Conservation (phyloP, 768 basidiomycete species). For the Tulasnella sp. region DNA sequence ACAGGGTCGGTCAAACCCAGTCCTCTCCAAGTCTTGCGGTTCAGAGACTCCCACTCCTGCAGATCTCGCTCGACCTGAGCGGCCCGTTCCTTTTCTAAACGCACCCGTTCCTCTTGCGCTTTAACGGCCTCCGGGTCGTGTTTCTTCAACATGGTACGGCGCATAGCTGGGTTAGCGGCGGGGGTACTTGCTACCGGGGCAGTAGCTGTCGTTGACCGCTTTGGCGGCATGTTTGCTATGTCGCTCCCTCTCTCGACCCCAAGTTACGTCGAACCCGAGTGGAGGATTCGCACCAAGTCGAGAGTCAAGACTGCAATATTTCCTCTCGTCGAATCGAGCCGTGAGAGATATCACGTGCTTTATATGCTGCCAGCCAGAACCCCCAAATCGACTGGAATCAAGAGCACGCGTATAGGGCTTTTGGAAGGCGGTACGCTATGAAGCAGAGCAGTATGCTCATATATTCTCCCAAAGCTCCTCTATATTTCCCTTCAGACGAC, state of each 20-base stretch:
- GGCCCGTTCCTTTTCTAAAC: constrained; percentile 23
- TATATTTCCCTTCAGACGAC: too few species aligned
- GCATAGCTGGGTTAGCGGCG: neutral
- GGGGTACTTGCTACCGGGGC: neutral
- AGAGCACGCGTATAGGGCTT: too few species aligned
- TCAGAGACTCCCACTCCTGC: constrained; percentile 44
- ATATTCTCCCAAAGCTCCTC: too few species aligned
- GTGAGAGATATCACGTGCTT: too few species aligned
- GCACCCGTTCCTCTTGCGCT: constrained; percentile 14
- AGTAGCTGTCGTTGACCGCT: neutral
- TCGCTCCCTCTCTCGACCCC: neutral
- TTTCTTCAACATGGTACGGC: neutral
- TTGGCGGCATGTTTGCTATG: neutral
- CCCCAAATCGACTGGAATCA: too few species aligned
- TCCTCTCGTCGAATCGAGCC: neutral
- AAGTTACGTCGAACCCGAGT: neutral
- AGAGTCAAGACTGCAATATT: neutral
- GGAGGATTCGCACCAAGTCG: neutral
- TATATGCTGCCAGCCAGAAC: too few species aligned
- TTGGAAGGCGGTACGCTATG: too few species aligned
- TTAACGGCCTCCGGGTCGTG: neutral
- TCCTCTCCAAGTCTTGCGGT: constrained; percentile 34
- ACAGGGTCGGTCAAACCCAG: constrained; percentile 73
- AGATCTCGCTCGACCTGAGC: neutral
- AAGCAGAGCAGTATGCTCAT: too few species aligned